Evolutionary conservation across 176 grass and related monocot genomes (phyloP), one percentile per base, ranked within the genome.

Genomic region (Oryza brachyantha): DNA sequence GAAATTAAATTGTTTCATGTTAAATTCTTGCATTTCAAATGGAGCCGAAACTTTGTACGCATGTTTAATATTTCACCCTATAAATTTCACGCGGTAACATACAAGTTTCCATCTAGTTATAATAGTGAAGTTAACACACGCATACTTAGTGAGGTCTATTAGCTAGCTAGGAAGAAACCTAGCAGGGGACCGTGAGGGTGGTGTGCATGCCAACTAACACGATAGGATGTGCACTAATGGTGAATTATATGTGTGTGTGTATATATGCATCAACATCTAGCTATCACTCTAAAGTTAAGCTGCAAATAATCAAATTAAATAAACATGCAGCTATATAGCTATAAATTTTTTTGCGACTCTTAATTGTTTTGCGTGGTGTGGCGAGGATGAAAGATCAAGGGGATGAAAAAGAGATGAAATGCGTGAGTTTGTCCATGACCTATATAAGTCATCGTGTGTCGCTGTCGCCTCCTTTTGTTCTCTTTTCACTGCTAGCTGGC

Each of bases 191-290:
- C 59, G 11, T 5, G 41, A 5, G 6, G 74, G 3, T 46, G 29
- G 10, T 29, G 60, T 77, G 60, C 40, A 35, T 50, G 61, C 61
- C 61, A 78, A 78, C 28, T 65, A 65, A 65, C 75, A 34, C 40
- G 28, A 58, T 17, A 61, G 19, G 22, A 55, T 46, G 46, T 29
- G 28, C 46, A 13, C 43, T 35, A 32, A 45, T 73, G 17, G 19
- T 9, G 29, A 73, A 71, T 71, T 71, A 55, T 55, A 17, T 19
- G 3, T 57, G 52, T 57, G n/a, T 57, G 7, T 57, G 0, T 48
- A 67, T n/a, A n/a, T 37, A 19, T 34, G n/a, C 31, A 54, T 40
- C 54, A 5, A 4, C 8, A 5, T 61, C 73, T 29, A 29, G 55
- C 26, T 41, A 17, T 61, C 50, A 61, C 3, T 17, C 27, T 71